Evolutionary conservation across 2,329 filamentous ascomycete genomes (phyloP).

Genomic region (Ophiostoma montium): DNA sequence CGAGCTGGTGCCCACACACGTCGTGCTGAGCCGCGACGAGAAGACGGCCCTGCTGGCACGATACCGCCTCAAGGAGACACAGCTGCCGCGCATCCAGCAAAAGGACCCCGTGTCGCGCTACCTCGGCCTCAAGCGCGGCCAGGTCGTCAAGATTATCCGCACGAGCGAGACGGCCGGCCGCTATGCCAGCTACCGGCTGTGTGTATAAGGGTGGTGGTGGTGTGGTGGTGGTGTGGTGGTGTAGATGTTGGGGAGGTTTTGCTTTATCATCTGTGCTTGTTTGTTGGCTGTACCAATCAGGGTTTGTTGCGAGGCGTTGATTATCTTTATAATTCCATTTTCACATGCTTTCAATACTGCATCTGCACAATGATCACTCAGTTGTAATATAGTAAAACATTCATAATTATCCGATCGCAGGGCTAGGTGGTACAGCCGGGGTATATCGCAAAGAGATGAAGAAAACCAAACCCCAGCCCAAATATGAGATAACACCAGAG

Average conservation of each 20-base stretch:
- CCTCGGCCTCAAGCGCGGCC: constrained; percentile 73
- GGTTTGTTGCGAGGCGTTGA: constrained; percentile 3
- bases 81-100: constrained; percentile 81
- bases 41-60: constrained; percentile 73
- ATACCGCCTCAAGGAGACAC: constrained; percentile 93
- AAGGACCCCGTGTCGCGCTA: constrained; percentile 90
- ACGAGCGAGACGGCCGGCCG: constrained; percentile 89
- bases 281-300: neutral
- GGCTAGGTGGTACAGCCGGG: constrained; percentile 5
- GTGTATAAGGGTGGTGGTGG: constrained; percentile 31
- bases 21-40: constrained; percentile 80
- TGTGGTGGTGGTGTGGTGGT: neutral
- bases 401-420: neutral
- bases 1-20: constrained; percentile 88
- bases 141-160: constrained; percentile 97
- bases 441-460: constrained; percentile 4
- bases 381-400: too few species aligned
- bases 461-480: neutral
- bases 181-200: constrained; percentile 83
- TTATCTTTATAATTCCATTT: neutral
- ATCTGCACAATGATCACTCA: neutral
- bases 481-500: neutral
- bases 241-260: neutral
- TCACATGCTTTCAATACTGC: too few species aligned
- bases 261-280: neutral